Conservation (phyloP, 2,329 filamentous ascomycete genomes). For the Podosphaera fusca region DNA sequence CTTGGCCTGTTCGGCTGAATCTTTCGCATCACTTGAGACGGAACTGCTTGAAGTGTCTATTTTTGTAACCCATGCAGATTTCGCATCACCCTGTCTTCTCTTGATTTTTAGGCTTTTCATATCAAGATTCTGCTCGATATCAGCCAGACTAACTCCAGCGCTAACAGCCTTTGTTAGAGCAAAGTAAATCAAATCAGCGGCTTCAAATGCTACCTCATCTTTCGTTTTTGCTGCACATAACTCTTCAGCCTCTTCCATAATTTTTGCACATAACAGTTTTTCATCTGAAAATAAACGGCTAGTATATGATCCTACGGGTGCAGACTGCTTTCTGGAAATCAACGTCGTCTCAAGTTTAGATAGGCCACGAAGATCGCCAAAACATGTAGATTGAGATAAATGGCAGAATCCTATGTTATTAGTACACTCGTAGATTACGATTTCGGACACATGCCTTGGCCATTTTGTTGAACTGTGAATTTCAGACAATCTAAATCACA, state of each 20-base stretch:
- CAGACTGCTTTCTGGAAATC: conserved; percentile 54
- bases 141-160: conserved; percentile 63
- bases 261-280: conserved; percentile 78
- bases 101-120: conserved; percentile 91
- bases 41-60: conserved; percentile 33
- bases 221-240: conserved; percentile 67
- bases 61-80: conserved; percentile 76
- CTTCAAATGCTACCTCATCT: conserved; percentile 76
- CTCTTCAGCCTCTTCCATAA: conserved; percentile 95
- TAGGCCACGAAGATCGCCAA: conserved; percentile 63
- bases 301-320: conserved; percentile 80
- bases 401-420: conserved; percentile 54
- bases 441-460: conserved; percentile 28
- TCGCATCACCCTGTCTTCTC: conserved; percentile 78
- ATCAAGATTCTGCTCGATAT: conserved; percentile 81
- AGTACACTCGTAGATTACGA: background rate
- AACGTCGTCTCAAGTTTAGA: conserved; percentile 74
- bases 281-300: conserved; percentile 78
- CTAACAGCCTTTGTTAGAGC: conserved; percentile 72
- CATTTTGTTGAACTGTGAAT: conserved; percentile 76
- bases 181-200: conserved; percentile 90
- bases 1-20: conserved; percentile 17
- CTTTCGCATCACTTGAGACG: conserved; percentile 19
- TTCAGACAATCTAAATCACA: conserved; percentile 85
- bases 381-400: conserved; percentile 76